phyloP scores from a whole-genome alignment of 495 filamentous ascomycete species.

The Penicillium soppii region DNA sequence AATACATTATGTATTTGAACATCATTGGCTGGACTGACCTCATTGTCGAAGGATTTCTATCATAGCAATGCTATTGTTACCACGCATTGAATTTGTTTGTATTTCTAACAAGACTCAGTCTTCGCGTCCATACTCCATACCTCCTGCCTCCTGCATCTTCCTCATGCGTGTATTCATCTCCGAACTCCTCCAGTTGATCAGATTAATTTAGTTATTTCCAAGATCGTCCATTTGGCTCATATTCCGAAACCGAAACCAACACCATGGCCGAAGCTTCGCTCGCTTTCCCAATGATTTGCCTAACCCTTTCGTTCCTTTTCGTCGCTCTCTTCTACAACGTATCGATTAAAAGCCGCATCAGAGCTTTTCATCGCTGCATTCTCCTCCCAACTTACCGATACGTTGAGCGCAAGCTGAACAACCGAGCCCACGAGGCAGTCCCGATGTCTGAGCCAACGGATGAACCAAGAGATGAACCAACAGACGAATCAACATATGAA shows the following conservation, averaged over 20 bases:
- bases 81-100: too few species aligned
- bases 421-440: too few species aligned
- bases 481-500: background rate
- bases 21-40: too few species aligned
- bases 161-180: too few species aligned
- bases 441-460: background rate
- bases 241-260: background rate
- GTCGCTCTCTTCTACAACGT: slow-evolving; percentile 6
- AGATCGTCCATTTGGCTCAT: background rate
- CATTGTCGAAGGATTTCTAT: too few species aligned
- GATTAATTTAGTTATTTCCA: background rate
- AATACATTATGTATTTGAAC: too few species aligned
- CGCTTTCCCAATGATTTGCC: slow-evolving; percentile 11
- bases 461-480: too few species aligned
- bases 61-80: too few species aligned
- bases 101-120: too few species aligned
- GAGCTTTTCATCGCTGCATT: background rate
- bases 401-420: background rate
- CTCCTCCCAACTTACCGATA: background rate
- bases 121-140: too few species aligned
- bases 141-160: background rate
- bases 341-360: background rate
- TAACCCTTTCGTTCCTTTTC: slow-evolving; percentile 20
- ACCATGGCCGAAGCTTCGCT: slow-evolving; percentile 12
- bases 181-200: background rate